A percentile compares a stretch with the other conserved stretches of the same genome.
Conservation (phyloP, 1,284 basidiomycete genomes). For the Coniferiporia weirii region DNA sequence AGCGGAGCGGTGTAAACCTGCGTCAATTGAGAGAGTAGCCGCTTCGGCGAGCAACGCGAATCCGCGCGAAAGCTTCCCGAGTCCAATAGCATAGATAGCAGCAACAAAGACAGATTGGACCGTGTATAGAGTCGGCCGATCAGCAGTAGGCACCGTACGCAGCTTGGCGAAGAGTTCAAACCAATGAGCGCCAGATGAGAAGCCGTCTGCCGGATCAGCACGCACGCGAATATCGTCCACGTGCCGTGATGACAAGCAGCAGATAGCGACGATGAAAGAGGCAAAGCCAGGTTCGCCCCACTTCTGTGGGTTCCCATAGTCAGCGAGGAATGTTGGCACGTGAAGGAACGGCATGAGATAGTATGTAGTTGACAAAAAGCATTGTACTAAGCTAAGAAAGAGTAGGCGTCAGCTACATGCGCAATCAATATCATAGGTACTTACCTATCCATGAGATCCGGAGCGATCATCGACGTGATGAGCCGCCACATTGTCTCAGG, state of each 20-base stretch:
- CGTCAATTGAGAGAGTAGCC: slow-evolving; percentile 78
- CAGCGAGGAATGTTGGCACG: slow-evolving; percentile 80
- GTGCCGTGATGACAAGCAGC: slow-evolving; percentile 83
- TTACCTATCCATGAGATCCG: slow-evolving; percentile 87
- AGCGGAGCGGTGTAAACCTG: slow-evolving; percentile 79
- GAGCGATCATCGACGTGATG: slow-evolving; percentile 71
- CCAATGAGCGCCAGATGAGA: slow-evolving; percentile 84
- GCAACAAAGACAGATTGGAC: slow-evolving; percentile 84
- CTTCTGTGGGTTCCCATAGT: slow-evolving; percentile 87
- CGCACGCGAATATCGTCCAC: slow-evolving; percentile 86
- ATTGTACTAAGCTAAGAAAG: slow-evolving; percentile 60
- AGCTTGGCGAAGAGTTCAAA: slow-evolving; percentile 82
- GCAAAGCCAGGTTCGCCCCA: slow-evolving; percentile 93
- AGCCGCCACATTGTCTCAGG: slow-evolving; percentile 72
- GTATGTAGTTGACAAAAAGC: slow-evolving; percentile 84
- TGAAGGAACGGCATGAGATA: slow-evolving; percentile 88
- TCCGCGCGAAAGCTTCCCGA: slow-evolving; percentile 82
- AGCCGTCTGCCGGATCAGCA: slow-evolving; percentile 71
- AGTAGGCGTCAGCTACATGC: slow-evolving; percentile 18
- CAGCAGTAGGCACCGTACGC: slow-evolving; percentile 80
- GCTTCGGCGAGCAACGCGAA: slow-evolving; percentile 81
- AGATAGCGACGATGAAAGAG: slow-evolving; percentile 83
- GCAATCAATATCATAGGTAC: slow-evolving; percentile 20
- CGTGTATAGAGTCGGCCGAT: slow-evolving; percentile 83
- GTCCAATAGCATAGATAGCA: slow-evolving; percentile 82